phyloP scores from a whole-genome alignment of 2,329 filamentous ascomycete genomes.

The Plectosphaerella sp. region DNA sequence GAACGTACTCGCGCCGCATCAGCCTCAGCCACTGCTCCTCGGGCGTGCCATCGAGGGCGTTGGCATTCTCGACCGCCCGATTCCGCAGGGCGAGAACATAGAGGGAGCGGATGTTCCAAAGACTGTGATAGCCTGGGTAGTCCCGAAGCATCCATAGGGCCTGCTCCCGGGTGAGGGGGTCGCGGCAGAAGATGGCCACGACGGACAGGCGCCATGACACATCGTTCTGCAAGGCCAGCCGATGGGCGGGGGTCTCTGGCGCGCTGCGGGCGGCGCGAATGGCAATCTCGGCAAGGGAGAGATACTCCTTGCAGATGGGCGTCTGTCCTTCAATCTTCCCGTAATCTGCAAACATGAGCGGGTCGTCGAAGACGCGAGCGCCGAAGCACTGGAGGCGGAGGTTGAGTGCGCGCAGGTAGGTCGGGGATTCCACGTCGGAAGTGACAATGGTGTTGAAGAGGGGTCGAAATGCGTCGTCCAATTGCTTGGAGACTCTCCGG shows the following conservation, averaged over 20 bases:
- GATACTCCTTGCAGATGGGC: constrained; percentile 24
- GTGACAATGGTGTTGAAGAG: constrained; percentile 24
- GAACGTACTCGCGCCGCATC: constrained; percentile 25
- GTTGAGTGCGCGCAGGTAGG: constrained; percentile 25
- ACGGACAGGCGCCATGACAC: constrained; percentile 19
- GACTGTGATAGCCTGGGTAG: constrained; percentile 26
- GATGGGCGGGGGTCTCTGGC: constrained; percentile 15
- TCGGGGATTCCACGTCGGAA: constrained; percentile 17
- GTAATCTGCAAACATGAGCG: constrained; percentile 17
- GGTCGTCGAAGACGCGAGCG: constrained; percentile 21
- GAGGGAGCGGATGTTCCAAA: constrained; percentile 22
- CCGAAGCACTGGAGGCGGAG: constrained; percentile 21
- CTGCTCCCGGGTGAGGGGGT: constrained; percentile 24
- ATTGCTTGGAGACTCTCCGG: neutral
- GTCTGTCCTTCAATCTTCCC: constrained; percentile 16
- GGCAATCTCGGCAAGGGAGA: constrained; percentile 24
- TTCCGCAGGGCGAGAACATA: constrained; percentile 21
- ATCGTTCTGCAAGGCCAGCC: constrained; percentile 22
- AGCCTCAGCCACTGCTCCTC: constrained; percentile 25
- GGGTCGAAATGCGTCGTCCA: constrained; percentile 24
- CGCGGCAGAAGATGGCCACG: constrained; percentile 22
- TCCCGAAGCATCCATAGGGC: constrained; percentile 23
- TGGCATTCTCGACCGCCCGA: constrained; percentile 19
- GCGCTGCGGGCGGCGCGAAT: constrained; percentile 10
- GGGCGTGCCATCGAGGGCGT: constrained; percentile 19